Conservation (phyloP, 2,329 filamentous ascomycete species). For the Xylariaceae sp. region DNA sequence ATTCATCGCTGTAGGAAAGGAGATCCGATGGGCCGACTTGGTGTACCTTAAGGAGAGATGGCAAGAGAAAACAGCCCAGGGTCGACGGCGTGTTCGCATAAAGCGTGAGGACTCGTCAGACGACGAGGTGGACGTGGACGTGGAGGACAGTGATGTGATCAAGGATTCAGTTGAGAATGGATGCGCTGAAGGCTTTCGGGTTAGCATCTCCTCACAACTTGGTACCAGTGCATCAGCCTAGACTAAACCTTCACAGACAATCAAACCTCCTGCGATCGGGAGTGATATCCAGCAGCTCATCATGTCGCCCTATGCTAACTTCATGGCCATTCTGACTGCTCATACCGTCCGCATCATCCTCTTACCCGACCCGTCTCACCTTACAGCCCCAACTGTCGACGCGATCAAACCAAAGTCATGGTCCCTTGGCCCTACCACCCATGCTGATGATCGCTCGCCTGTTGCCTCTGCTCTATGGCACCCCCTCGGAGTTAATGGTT, state of each 20-base stretch:
- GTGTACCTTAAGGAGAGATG: slow-evolving; percentile 74
- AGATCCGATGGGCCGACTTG: slow-evolving; percentile 91
- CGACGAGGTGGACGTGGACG: too few species aligned
- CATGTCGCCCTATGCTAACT: slow-evolving; percentile 82
- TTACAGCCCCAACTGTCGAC: slow-evolving; percentile 70
- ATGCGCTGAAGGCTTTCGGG: slow-evolving; percentile 54
- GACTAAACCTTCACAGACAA: slow-evolving; percentile 57
- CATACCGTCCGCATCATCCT: slow-evolving; percentile 88
- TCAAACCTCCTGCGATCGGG: slow-evolving; percentile 78
- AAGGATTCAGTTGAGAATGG: slow-evolving; percentile 39
- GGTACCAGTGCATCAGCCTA: neutral
- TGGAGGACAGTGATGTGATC: slow-evolving; percentile 42
- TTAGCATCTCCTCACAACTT: slow-evolving; percentile 37
- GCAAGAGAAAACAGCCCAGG: slow-evolving; percentile 49
- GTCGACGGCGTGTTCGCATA: slow-evolving; percentile 47
- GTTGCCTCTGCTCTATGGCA: slow-evolving; percentile 90
- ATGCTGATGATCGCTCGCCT: slow-evolving; percentile 84
- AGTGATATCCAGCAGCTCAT: slow-evolving; percentile 85
- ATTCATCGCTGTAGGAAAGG: slow-evolving; percentile 86
- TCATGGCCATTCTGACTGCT: slow-evolving; percentile 83
- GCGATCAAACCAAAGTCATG: slow-evolving; percentile 84
- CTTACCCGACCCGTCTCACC: slow-evolving; percentile 80
- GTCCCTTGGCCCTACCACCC: slow-evolving; percentile 89
- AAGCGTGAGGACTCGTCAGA: slow-evolving; percentile 57
- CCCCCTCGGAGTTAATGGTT: slow-evolving; percentile 82